phyloP scores from a whole-genome alignment of 345 rosid genomes.

The Rhizophora apiculata region DNA sequence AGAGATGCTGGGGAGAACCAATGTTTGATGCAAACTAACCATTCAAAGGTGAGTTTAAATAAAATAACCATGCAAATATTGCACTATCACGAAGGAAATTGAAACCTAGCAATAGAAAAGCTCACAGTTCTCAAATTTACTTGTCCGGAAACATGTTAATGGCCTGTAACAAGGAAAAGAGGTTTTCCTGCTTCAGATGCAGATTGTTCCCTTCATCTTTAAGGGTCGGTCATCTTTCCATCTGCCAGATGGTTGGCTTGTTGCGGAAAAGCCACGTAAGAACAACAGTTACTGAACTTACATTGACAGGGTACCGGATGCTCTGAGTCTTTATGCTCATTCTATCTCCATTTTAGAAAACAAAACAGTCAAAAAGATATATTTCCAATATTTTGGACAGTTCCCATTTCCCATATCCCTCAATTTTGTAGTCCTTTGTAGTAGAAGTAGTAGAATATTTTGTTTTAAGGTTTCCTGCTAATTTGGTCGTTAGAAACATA shows the following conservation, averaged over 20 bases:
- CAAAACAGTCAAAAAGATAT: too few species aligned
- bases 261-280: conserved; percentile 30
- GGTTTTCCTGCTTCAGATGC: conserved; percentile 27
- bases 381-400: not conserved
- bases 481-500: conserved; percentile 3
- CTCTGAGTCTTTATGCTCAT: not conserved
- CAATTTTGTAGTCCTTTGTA: not conserved
- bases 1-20: too few species aligned
- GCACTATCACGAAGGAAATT: too few species aligned
- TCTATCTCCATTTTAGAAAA: not conserved
- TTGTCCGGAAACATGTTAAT: too few species aligned
- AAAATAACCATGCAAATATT: too few species aligned
- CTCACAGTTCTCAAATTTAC: too few species aligned
- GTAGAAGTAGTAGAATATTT: not conserved
- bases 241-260: conserved; percentile 39
- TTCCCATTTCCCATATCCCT: not conserved
- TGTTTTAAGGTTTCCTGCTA: not conserved
- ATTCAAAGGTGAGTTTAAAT: too few species aligned
- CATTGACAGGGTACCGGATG: conserved; percentile 35
- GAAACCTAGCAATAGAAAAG: too few species aligned
- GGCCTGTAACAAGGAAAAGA: not conserved
- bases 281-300: conserved; percentile 17
- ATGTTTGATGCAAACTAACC: too few species aligned
- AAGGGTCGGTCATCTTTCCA: conserved; percentile 15
- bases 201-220: conserved; percentile 22